A percentile compares a stretch with the other conserved stretches of the same genome.
These are phyloP conservation scores for Calonectria hawksworthii DNA, from an alignment of 2,329 filamentous ascomycete species.

Conservation along the genomic window DNA sequence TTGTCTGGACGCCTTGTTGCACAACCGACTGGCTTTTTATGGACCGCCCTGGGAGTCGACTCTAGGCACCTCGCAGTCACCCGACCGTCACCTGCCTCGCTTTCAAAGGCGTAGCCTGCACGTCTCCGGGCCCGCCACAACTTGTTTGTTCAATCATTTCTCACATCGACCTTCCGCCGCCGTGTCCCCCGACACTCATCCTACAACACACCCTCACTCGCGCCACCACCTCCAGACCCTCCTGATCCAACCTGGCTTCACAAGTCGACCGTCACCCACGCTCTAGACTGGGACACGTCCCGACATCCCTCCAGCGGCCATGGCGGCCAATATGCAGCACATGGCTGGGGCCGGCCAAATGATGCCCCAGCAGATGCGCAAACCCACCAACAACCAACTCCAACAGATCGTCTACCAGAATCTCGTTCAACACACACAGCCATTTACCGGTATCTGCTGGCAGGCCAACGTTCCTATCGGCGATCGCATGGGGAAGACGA, in stretches of 20 bases:
- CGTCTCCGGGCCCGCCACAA: conserved; percentile 18
- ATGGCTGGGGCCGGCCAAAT: conserved; percentile 65
- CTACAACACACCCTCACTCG: not conserved
- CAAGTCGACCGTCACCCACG: conserved; percentile 19
- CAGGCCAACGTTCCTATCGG: conserved; percentile 53
- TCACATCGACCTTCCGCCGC: not conserved
- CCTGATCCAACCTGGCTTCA: conserved; percentile 16
- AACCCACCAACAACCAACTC: conserved; percentile 48
- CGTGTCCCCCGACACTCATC: not conserved
- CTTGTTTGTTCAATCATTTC: conserved; percentile 26
- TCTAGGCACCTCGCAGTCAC: conserved; percentile 49
- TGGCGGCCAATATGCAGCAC: conserved; percentile 73
- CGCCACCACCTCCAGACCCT: conserved; percentile 9
- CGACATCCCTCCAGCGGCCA: conserved; percentile 57
- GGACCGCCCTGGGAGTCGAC: conserved; percentile 46
- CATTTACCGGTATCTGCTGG: conserved; percentile 53
- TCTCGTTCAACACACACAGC: conserved; percentile 52
- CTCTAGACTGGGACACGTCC: conserved; percentile 39
- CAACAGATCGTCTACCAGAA: conserved; percentile 58
- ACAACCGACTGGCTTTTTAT: conserved; percentile 48
- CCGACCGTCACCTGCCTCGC: conserved; percentile 39
- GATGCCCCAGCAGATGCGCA: conserved; percentile 59
- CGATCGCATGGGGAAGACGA: conserved; percentile 59
- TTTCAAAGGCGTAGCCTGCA: conserved; percentile 20
- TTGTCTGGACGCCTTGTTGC: conserved; percentile 33